Evolutionary conservation across 306 rosid genomes (phyloP).

Genomic region (Biancaea sappan): DNA sequence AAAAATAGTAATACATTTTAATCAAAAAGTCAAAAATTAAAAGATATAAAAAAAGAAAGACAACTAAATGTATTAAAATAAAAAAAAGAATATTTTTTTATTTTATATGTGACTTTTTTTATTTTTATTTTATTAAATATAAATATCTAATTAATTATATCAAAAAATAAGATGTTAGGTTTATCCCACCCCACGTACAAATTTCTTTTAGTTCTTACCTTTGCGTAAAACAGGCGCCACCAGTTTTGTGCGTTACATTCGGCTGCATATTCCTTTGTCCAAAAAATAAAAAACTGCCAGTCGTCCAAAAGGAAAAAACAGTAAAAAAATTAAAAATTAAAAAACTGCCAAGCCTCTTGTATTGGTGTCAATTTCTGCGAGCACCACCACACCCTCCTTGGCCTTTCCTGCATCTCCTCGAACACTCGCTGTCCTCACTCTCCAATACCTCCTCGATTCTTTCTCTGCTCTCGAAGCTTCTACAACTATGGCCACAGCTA

Average conservation of each 20-base stretch:
- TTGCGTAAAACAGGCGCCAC: slow-evolving; percentile 52
- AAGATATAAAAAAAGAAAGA: too few relatives aligned
- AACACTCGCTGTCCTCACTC: background rate
- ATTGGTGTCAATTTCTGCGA: slow-evolving; percentile 1
- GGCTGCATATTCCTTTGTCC: slow-evolving; percentile 38
- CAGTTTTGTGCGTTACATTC: slow-evolving; percentile 25
- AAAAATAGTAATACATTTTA: too few relatives aligned
- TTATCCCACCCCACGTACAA: too few relatives aligned
- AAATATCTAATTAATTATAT: too few relatives aligned
- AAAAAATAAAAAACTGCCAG: background rate
- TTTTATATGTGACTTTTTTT: too few relatives aligned
- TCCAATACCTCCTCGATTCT: background rate
- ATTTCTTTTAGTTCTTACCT: background rate
- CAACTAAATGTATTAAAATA: too few relatives aligned
- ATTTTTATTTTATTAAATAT: too few relatives aligned
- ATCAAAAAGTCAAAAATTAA: too few relatives aligned
- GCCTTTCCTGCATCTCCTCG: background rate
- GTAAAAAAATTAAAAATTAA: background rate
- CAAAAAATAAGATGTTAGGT: too few relatives aligned
- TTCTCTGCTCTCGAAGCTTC: slow-evolving; percentile 33
- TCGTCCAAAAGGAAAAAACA: too few relatives aligned
- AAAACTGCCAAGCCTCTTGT: background rate
- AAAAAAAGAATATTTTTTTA: too few relatives aligned
- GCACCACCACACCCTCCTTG: background rate
- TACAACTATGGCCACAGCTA: slow-evolving; percentile 60